A percentile compares a stretch with the other conserved stretches of the same genome.
Conservation (phyloP, 768 basidiomycete species). For the Collybia sordida region DNA sequence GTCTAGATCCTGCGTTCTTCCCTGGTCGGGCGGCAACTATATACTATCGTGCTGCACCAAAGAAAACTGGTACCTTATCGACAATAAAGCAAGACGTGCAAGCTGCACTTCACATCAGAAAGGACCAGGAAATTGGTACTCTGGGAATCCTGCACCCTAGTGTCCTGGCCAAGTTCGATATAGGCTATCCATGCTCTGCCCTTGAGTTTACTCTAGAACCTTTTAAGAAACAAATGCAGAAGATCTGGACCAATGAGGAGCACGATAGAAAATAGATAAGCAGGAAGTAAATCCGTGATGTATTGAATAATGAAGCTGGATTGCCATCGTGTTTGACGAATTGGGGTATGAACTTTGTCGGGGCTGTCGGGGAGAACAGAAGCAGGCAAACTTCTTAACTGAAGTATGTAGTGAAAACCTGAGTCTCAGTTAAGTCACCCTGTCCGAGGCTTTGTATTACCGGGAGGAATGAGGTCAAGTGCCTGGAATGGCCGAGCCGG, state of each 20-base stretch:
- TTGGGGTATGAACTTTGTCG: background rate
- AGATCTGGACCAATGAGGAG: conserved; percentile 56
- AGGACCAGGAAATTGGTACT: conserved; percentile 80
- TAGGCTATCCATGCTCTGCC: conserved; percentile 91
- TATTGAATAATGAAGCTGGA: conserved; percentile 13
- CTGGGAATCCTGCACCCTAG: conserved; percentile 92
- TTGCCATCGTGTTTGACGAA: background rate
- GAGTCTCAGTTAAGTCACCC: too few species aligned
- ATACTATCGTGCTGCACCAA: conserved; percentile 68
- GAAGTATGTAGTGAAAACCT: too few species aligned
- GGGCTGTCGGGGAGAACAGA: too few species aligned
- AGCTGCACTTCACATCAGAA: conserved; percentile 35
- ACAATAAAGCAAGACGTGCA: conserved; percentile 45
- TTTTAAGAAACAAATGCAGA: conserved; percentile 76
- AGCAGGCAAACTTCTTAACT: background rate
- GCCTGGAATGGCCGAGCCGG: conserved; percentile 2
- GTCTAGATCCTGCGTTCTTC: conserved; percentile 88
- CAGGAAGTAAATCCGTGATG: conserved; percentile 11
- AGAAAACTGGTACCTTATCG: conserved; percentile 29
- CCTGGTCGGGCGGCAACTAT: conserved; percentile 93
- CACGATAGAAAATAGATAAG: conserved; percentile 19
- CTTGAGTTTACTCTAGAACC: conserved; percentile 94
- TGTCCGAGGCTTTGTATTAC: too few species aligned
- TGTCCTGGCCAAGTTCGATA: conserved; percentile 91
- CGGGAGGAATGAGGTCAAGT: background rate